phyloP scores from a whole-genome alignment of 352 stramenopile species.

The Peronospora destructor region DNA sequence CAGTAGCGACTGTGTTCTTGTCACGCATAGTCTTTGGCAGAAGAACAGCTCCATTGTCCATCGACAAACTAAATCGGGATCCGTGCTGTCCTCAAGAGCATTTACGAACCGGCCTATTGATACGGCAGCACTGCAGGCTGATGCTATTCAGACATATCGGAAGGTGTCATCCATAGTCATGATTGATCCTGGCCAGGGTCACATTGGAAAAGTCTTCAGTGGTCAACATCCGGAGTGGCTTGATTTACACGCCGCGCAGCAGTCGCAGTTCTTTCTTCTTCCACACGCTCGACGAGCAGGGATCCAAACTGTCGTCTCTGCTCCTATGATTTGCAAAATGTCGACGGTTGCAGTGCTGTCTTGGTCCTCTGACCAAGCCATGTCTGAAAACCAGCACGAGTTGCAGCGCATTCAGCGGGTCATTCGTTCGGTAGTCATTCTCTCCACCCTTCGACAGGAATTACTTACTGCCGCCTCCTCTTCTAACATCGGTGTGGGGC shows the following conservation, averaged over 20 bases:
- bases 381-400: slow-evolving; percentile 51
- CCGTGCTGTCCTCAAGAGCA: slow-evolving; percentile 18
- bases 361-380: slow-evolving; percentile 57
- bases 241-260: slow-evolving; percentile 34
- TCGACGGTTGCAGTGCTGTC: slow-evolving; percentile 72
- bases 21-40: slow-evolving; percentile 70
- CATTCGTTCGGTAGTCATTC: slow-evolving; percentile 56
- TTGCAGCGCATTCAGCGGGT: slow-evolving; percentile 66
- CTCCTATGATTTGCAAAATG: slow-evolving; percentile 82
- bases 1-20: slow-evolving; percentile 49
- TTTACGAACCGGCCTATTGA: slow-evolving; percentile 22
- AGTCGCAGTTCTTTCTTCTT: slow-evolving; percentile 71
- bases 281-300: slow-evolving; percentile 58
- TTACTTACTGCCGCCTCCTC: slow-evolving; percentile 28
- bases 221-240: slow-evolving; percentile 68
- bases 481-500: slow-evolving; percentile 16
- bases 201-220: slow-evolving; percentile 68
- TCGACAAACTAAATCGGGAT: slow-evolving; percentile 6
- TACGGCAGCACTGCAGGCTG: slow-evolving; percentile 27
- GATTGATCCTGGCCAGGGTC: slow-evolving; percentile 69
- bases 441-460: slow-evolving; percentile 54
- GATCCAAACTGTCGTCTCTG: slow-evolving; percentile 58
- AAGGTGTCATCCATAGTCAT: slow-evolving; percentile 66
- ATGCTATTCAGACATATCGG: slow-evolving; percentile 67
- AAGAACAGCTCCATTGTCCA: slow-evolving; percentile 23